phyloP scores from a whole-genome alignment of 441 rosid genomes.

The Flueggea neowawraea region DNA sequence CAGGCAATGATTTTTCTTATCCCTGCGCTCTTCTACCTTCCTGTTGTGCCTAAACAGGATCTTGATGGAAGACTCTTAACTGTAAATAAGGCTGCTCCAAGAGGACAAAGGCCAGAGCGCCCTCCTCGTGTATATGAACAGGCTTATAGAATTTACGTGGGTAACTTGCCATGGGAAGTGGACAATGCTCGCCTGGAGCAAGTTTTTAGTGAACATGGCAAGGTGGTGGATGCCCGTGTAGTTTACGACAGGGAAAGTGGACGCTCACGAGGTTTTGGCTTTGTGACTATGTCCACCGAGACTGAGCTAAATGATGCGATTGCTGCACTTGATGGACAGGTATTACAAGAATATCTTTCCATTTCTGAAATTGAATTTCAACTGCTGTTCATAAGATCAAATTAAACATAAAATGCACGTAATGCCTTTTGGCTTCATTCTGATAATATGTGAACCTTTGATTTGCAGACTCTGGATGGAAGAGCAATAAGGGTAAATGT shows the following conservation, averaged over 20 bases:
- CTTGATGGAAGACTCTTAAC: slow-evolving; percentile 54
- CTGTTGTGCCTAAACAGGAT: slow-evolving; percentile 32
- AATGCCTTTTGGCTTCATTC: neutral
- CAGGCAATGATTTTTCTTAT: no score
- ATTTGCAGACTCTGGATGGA: slow-evolving; percentile 54
- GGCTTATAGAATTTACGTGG: slow-evolving; percentile 46
- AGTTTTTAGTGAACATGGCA: slow-evolving; percentile 67
- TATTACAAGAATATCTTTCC: slow-evolving; percentile 9
- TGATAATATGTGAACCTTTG: neutral
- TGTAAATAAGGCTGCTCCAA: slow-evolving; percentile 68
- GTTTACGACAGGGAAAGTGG: slow-evolving; percentile 60
- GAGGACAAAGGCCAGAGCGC: slow-evolving; percentile 53
- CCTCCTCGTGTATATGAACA: slow-evolving; percentile 36
- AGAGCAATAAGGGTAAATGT: slow-evolving; percentile 63
- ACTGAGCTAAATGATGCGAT: slow-evolving; percentile 71
- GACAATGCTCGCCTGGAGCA: slow-evolving; percentile 58
- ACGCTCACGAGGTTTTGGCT: slow-evolving; percentile 79
- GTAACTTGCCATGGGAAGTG: slow-evolving; percentile 66
- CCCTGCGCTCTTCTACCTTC: neutral
- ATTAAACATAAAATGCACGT: no score
- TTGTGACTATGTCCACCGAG: slow-evolving; percentile 62
- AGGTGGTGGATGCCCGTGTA: slow-evolving; percentile 56
- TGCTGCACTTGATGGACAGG: slow-evolving; percentile 80
- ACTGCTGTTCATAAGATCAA: no score
- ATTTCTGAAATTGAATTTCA: no score